Base-by-base conservation (phyloP, 768 basidiomycete species). In the Harrya chromipes region DNA sequence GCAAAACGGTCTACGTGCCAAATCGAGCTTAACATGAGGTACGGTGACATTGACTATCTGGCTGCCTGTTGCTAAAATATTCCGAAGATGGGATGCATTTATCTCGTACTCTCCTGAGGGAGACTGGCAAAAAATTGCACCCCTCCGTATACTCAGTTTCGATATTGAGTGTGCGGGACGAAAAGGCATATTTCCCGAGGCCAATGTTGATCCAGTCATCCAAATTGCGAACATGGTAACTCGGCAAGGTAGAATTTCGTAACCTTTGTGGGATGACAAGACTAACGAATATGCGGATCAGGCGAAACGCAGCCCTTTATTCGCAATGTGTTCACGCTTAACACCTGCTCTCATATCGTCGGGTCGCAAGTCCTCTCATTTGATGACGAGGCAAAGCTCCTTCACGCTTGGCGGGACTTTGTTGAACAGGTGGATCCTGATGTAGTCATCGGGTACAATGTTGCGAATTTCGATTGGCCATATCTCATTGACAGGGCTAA, bases 201-300 rank as follows among this genome's bases (percentile, higher is more conserved):
- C 97, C 8, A 74, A 84, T 10, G 66, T 78, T 26, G 97, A 99
- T 68, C 95, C 95, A 9, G 92, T 99, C 47, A 98, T 98, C 59
- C 97, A 98, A 63, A 98, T 98, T 52, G 97, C 95, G 1, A 97
- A 92, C 67, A 98, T 98, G 97, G 95, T 98, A 11, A 97, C 94
- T 31, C 79, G 89, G 5, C 97, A 99, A 80, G 94, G 94, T 92
- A 72, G 56, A 14, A 3, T 26, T 21, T 2, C 35, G 3, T 38
- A 6, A 11, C 10, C 1, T 20, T n/a, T 19, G 1, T 39, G 19
- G 19, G 20, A 36, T 20, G 20, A 39, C 12, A 9, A 23, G 29
- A 12, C 46, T 59, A n/a, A 64, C 23, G 23, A 36, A 31, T 27
- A n/a, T 21, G 12, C n/a, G 35, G 10, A 35, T 45, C 57, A 95